Conservation (phyloP, 352 stramenopile species). For the Pythium dissotocum region DNA sequence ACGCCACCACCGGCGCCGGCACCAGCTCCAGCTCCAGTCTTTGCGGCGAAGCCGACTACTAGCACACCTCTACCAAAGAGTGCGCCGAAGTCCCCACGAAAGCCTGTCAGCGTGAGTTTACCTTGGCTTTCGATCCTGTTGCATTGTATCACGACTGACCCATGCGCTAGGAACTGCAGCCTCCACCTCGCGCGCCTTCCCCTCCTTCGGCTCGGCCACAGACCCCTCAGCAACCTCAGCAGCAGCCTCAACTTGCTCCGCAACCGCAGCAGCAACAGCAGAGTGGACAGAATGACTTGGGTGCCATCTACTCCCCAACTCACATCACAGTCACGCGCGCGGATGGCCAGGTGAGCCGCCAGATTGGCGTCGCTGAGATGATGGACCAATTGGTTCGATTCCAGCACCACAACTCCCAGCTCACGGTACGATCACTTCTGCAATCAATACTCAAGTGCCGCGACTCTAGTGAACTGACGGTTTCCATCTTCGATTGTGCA, state of each 20-base stretch:
- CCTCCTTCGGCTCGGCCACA: not conserved
- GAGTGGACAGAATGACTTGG: slow-evolving; percentile 28
- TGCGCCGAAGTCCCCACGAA: not conserved
- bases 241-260: not conserved
- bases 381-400: slow-evolving; percentile 79
- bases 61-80: not conserved
- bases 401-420: slow-evolving; percentile 71
- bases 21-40: not conserved
- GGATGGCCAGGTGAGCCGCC: slow-evolving; percentile 71
- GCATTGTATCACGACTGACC: not conserved
- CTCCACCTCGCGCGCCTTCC: not conserved
- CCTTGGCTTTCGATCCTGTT: not conserved
- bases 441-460: not conserved
- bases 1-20: not conserved
- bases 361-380: slow-evolving; percentile 70
- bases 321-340: slow-evolving; percentile 75
- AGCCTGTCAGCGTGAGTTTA: not conserved
- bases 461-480: not conserved
- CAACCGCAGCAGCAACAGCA: not conserved
- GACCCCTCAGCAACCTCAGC: not conserved
- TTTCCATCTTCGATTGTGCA: slow-evolving; percentile 15
- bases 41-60: not conserved
- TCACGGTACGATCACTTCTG: slow-evolving; percentile 40
- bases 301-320: slow-evolving; percentile 62
- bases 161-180: not conserved